These are phyloP conservation scores for Microascus cirrosus DNA, from an alignment of 2,329 filamentous ascomycete genomes.

Conservation along the genomic window DNA sequence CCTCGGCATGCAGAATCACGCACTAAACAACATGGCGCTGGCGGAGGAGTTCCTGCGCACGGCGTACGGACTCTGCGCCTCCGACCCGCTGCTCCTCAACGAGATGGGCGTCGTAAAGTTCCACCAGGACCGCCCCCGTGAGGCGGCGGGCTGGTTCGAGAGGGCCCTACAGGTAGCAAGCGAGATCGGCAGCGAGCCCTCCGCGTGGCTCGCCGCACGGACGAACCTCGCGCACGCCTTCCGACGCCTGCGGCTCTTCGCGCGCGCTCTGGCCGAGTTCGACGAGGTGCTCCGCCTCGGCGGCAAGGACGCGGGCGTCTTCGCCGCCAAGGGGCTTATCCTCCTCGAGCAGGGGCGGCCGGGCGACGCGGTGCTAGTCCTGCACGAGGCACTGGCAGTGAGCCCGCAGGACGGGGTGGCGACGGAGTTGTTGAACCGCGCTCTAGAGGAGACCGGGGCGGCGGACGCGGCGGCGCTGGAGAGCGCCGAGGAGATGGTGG, in stretches of 20 bases:
- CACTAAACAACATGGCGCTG: constrained; percentile 86
- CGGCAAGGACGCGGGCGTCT: constrained; percentile 67
- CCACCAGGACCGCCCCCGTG: constrained; percentile 69
- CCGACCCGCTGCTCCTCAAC: constrained; percentile 83
- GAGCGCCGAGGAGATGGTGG: constrained; percentile 31
- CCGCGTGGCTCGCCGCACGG: constrained; percentile 72
- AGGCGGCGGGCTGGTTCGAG: constrained; percentile 67
- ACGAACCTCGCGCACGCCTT: constrained; percentile 87
- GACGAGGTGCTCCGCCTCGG: constrained; percentile 78
- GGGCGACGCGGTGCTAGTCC: constrained; percentile 66
- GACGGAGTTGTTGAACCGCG: constrained; percentile 65
- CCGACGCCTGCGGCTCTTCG: constrained; percentile 57
- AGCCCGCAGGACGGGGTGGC: constrained; percentile 72
- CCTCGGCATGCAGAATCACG: constrained; percentile 95
- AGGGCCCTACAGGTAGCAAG: constrained; percentile 67
- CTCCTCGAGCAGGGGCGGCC: constrained; percentile 65
- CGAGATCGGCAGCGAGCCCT: constrained; percentile 71
- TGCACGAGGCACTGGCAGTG: constrained; percentile 77
- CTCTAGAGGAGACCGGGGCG: constrained; percentile 50
- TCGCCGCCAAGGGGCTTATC: constrained; percentile 74
- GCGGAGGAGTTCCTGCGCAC: constrained; percentile 92
- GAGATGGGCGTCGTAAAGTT: constrained; percentile 96
- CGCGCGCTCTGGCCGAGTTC: constrained; percentile 68
- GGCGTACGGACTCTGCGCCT: constrained; percentile 71
- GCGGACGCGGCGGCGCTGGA: constrained; percentile 32